Percentiles rank a stretch among this genome's conserved stretches.
Conservation (phyloP, 805 yeast genomes). For the Ogataea trehaloabstinens region DNA sequence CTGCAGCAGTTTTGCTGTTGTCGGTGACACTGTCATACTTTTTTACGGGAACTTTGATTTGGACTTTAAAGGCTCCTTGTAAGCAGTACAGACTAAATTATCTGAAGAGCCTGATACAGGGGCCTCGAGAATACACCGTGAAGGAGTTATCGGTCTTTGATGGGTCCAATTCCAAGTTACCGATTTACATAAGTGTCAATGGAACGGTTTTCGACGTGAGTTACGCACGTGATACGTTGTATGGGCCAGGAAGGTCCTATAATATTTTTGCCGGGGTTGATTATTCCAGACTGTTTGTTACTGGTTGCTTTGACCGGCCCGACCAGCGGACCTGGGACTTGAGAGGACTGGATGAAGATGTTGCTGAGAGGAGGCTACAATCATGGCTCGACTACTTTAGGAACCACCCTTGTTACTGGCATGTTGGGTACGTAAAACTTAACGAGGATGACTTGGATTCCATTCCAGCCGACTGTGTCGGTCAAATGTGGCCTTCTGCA, state of each 20-base stretch:
- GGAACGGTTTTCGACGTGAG: constrained; percentile 68
- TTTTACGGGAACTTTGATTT: constrained; percentile 54
- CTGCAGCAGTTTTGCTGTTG: constrained; percentile 45
- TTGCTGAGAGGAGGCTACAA: constrained; percentile 38
- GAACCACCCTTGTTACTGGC: constrained; percentile 53
- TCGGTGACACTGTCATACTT: constrained; percentile 53
- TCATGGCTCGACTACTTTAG: constrained; percentile 56
- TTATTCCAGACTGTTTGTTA: constrained; percentile 65
- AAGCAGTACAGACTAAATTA: constrained; percentile 6
- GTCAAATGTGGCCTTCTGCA: constrained; percentile 4
- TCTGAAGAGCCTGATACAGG: constrained; percentile 1
- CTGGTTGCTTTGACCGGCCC: constrained; percentile 59
- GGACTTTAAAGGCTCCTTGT: constrained; percentile 47
- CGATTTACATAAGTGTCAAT: constrained; percentile 58
- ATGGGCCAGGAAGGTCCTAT: constrained; percentile 56
- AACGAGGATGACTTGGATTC: constrained; percentile 44
- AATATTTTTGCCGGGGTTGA: constrained; percentile 60
- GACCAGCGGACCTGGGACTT: constrained; percentile 66
- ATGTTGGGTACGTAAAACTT: constrained; percentile 48
- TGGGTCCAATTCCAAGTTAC: constrained; percentile 47
- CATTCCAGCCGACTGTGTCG: constrained; percentile 44
- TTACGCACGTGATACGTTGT: constrained; percentile 40
- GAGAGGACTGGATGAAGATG: constrained; percentile 48
- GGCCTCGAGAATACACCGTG: constrained; percentile 36
- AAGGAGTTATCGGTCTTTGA: constrained; percentile 47